These are phyloP conservation scores for Xerocomus nothofagi DNA, from an alignment of 1,284 basidiomycete genomes.

Conservation along the genomic window DNA sequence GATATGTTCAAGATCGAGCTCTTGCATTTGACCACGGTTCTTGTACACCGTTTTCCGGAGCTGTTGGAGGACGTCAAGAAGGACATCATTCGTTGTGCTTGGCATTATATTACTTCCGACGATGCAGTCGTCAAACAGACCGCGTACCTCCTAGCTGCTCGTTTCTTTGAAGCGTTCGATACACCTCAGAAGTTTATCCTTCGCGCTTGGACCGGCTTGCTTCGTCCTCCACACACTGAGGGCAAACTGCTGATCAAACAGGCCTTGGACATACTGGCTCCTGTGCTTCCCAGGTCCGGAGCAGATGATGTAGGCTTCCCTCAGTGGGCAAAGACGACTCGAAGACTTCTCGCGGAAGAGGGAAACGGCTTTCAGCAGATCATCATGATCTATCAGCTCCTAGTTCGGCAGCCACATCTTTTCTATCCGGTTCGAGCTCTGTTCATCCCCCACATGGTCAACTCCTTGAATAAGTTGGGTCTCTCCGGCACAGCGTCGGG, in stretches of 20 bases:
- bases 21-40: slow-evolving; percentile 85
- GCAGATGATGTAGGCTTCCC: slow-evolving; percentile 63
- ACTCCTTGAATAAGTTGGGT: slow-evolving; percentile 86
- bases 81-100: slow-evolving; percentile 95
- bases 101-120: slow-evolving; percentile 85
- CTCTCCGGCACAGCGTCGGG: slow-evolving; percentile 72
- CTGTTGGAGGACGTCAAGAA: slow-evolving; percentile 83
- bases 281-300: slow-evolving; percentile 71
- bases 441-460: slow-evolving; percentile 96
- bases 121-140: slow-evolving; percentile 95
- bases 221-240: slow-evolving; percentile 80
- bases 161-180: slow-evolving; percentile 91
- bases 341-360: slow-evolving; percentile 89
- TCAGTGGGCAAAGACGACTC: slow-evolving; percentile 88
- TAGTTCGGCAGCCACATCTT: slow-evolving; percentile 88
- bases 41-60: slow-evolving; percentile 83
- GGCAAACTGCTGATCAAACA: slow-evolving; percentile 83
- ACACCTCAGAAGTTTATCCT: slow-evolving; percentile 93
- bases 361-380: slow-evolving; percentile 81
- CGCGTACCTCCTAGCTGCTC: slow-evolving; percentile 90
- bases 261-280: slow-evolving; percentile 90
- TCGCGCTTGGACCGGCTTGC: slow-evolving; percentile 92
- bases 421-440: slow-evolving; percentile 94
- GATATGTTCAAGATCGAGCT: slow-evolving; percentile 90
- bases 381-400: slow-evolving; percentile 88